phyloP scores from a whole-genome alignment of 768 basidiomycete species.

The Boletus reticuloceps region DNA sequence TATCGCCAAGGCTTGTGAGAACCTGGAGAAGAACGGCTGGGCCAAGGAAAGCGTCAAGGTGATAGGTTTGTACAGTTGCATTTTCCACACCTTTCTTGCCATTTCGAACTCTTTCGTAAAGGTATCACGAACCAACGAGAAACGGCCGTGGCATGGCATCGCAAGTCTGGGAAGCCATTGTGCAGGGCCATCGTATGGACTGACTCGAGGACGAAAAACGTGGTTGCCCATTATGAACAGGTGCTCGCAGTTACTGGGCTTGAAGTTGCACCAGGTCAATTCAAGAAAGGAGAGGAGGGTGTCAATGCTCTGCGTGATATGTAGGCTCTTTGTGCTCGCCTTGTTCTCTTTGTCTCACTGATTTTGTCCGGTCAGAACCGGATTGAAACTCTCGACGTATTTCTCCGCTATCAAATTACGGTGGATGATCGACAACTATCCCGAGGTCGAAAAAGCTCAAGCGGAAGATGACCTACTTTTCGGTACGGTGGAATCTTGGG shows the following conservation, averaged over 20 bases:
- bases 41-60: slow-evolving; percentile 80
- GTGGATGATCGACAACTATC: slow-evolving; percentile 93
- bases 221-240: slow-evolving; percentile 76
- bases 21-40: slow-evolving; percentile 76
- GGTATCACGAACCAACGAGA: slow-evolving; percentile 98
- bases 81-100: not conserved
- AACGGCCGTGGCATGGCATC: slow-evolving; percentile 92
- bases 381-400: slow-evolving; percentile 94
- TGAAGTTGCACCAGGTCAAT: slow-evolving; percentile 60
- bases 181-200: slow-evolving; percentile 95
- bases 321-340: slow-evolving; percentile 40
- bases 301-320: slow-evolving; percentile 61
- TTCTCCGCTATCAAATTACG: slow-evolving; percentile 95
- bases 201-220: slow-evolving; percentile 87
- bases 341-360: not conserved
- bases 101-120: slow-evolving; percentile 23
- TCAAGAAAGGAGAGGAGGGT: slow-evolving; percentile 71
- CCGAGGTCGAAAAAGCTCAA: slow-evolving; percentile 74
- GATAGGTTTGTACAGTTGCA: slow-evolving; percentile 62
- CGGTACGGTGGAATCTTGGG: slow-evolving; percentile 97
- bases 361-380: slow-evolving; percentile 54
- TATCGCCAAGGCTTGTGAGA: slow-evolving; percentile 66
- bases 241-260: slow-evolving; percentile 74
- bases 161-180: slow-evolving; percentile 83
- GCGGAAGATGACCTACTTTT: slow-evolving; percentile 79